phyloP scores from a whole-genome alignment of 495 filamentous ascomycete genomes.

The Aspergillus biplanus region DNA sequence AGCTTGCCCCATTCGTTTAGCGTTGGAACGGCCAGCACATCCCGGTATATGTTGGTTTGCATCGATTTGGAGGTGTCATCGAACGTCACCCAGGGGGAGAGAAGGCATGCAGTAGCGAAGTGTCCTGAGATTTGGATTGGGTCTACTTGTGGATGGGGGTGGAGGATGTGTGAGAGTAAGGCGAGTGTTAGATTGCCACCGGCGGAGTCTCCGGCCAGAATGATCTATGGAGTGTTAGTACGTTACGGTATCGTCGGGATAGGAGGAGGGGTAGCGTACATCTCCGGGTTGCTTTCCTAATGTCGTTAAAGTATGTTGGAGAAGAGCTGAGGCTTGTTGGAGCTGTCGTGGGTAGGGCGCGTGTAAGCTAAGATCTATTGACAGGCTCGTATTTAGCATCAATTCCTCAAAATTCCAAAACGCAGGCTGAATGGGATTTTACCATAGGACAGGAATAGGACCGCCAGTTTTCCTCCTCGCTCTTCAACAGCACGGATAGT shows the following conservation, averaged over 20 bases:
- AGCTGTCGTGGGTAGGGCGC: slow-evolving; percentile 17
- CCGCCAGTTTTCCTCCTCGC: slow-evolving; percentile 4
- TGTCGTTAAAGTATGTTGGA: slow-evolving; percentile 3
- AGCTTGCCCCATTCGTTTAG: slow-evolving; percentile 13
- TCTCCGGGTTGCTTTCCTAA: not conserved
- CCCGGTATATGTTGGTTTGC: not conserved
- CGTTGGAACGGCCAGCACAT: not conserved
- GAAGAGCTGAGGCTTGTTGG: slow-evolving; percentile 8
- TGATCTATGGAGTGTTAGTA: slow-evolving; percentile 29
- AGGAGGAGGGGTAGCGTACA: not conserved
- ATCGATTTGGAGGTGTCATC: not conserved
- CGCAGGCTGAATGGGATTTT: not conserved
- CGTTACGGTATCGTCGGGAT: not conserved
- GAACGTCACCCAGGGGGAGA: not conserved
- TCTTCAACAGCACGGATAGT: not conserved
- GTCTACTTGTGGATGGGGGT: slow-evolving; percentile 49
- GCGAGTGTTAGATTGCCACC: slow-evolving; percentile 53
- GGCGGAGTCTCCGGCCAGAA: slow-evolving; percentile 57
- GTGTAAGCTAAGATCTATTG: slow-evolving; percentile 4
- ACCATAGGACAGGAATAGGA: slow-evolving; percentile 12
- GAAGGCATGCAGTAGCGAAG: slow-evolving; percentile 12
- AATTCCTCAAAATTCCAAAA: not conserved
- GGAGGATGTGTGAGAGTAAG: slow-evolving; percentile 54
- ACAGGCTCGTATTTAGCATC: not conserved
- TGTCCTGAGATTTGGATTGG: slow-evolving; percentile 9